Conservation (phyloP, 108 stramenopile genomes). For the Cyclostephanos tholiformis region DNA sequence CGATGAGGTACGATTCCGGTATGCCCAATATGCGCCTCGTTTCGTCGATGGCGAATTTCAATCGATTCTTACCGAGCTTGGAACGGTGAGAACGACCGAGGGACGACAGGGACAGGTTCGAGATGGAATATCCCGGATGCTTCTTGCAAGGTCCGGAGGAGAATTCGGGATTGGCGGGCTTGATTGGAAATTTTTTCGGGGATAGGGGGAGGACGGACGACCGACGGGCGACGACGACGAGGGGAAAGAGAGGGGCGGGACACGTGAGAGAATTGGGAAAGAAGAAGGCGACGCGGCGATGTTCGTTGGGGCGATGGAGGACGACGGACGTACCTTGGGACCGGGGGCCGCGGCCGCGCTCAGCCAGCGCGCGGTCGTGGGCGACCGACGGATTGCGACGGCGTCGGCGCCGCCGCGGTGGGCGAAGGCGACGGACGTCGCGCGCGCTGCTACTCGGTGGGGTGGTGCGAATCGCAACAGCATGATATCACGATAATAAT, state of each 20-base stretch:
- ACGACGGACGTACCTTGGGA: constrained; percentile 34
- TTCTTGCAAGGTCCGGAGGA: constrained; percentile 98
- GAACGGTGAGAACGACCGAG: constrained; percentile 97
- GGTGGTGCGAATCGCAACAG: constrained; percentile 35
- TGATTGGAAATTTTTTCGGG: constrained; percentile 20
- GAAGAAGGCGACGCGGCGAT: too few species aligned
- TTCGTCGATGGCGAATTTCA: constrained; percentile 93
- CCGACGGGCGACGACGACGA: too few species aligned
- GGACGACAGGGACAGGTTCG: constrained; percentile 70
- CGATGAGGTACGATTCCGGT: constrained; percentile 94
- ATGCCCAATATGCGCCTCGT: constrained; percentile 92
- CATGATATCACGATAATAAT: neutral
- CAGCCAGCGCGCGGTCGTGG: constrained; percentile 30
- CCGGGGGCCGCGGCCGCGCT: constrained; percentile 39
- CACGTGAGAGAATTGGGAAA: too few species aligned
- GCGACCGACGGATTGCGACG: constrained; percentile 5
- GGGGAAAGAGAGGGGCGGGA: too few species aligned
- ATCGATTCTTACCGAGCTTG: constrained; percentile 96
- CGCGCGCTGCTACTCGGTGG: constrained; percentile 19
- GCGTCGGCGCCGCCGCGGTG: neutral
- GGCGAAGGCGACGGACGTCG: constrained; percentile 28
- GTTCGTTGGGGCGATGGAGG: too few species aligned
- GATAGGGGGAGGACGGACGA: too few species aligned
- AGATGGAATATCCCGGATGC: constrained; percentile 92
- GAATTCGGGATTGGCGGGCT: constrained; percentile 90